Conservation (phyloP, 2,329 filamentous ascomycete species). For the Conoideocrella luteorostrata region DNA sequence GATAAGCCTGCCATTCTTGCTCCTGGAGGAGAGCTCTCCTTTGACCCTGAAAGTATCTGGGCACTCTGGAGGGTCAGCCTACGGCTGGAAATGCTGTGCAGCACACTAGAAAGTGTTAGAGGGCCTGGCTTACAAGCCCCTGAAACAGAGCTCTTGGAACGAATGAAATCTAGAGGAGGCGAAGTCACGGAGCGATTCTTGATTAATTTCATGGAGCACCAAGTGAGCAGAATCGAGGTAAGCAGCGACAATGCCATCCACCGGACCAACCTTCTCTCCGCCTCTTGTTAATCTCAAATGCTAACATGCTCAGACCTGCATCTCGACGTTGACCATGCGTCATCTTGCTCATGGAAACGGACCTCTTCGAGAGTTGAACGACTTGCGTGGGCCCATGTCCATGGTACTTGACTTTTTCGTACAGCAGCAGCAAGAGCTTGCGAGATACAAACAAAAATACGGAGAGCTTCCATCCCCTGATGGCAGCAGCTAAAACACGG, state of each 20-base stretch:
- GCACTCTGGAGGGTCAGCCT: constrained; percentile 83
- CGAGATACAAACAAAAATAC: constrained; percentile 50
- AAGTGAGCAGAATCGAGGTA: constrained; percentile 94
- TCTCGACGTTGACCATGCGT: constrained; percentile 71
- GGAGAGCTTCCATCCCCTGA: constrained; percentile 31
- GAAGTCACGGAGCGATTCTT: constrained; percentile 86
- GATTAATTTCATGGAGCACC: constrained; percentile 86
- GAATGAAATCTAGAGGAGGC: constrained; percentile 59
- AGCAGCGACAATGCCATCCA: no score
- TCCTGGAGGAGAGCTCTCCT: constrained; percentile 58
- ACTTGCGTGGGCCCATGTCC: constrained; percentile 72
- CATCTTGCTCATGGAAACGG: constrained; percentile 69
- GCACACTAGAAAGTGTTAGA: constrained; percentile 68
- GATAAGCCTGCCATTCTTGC: constrained; percentile 57
- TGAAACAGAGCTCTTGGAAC: constrained; percentile 75
- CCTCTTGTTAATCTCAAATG: background rate
- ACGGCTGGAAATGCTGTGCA: constrained; percentile 88
- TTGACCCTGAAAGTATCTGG: constrained; percentile 85
- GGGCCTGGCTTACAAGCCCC: constrained; percentile 64
- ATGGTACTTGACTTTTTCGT: constrained; percentile 60
- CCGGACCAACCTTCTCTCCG: no score
- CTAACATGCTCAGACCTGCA: constrained; percentile 57
- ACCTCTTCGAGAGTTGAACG: constrained; percentile 54
- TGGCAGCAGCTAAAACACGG: constrained; percentile 17
- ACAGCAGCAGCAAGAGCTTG: constrained; percentile 56